Percentiles rank a stretch among this genome's conserved stretches.
Evolutionary conservation across 202 grass and related monocot species (phyloP).

Genomic region (Setaria italica): DNA sequence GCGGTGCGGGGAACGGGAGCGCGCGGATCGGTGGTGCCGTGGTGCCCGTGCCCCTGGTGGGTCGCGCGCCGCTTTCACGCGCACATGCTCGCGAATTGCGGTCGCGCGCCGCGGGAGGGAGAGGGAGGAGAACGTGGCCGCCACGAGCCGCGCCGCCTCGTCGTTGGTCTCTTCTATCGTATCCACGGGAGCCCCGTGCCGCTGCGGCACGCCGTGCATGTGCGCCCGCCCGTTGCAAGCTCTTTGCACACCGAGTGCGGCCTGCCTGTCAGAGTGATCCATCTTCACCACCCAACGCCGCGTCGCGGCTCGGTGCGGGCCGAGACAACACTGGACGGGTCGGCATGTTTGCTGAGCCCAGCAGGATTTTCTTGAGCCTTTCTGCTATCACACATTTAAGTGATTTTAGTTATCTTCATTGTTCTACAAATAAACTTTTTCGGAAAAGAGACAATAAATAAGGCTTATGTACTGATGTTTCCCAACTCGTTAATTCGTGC

Average conservation of each 20-base stretch:
- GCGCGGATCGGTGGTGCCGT: background rate
- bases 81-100: background rate
- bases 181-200: too few relatives aligned
- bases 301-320: too few relatives aligned
- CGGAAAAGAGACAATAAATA: too few relatives aligned
- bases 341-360: background rate
- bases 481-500: too few relatives aligned
- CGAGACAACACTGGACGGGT: background rate
- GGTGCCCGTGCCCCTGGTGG: background rate
- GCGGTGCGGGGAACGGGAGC: background rate
- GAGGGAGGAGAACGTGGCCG: conserved; percentile 2
- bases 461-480: too few relatives aligned
- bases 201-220: background rate
- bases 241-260: background rate
- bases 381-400: background rate
- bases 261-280: background rate
- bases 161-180: background rate
- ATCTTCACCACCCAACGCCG: background rate
- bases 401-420: too few relatives aligned
- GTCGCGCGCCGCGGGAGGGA: background rate
- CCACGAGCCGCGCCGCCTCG: background rate
- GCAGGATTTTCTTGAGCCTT: background rate
- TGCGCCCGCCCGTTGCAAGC: background rate
- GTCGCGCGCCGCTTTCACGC: conserved; percentile 39
- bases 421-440: too few relatives aligned